A percentile compares a stretch with the other conserved stretches of the same genome.
phyloP scores from a whole-genome alignment of 2,329 filamentous ascomycete genomes.

The Trichoderma hamatum region DNA sequence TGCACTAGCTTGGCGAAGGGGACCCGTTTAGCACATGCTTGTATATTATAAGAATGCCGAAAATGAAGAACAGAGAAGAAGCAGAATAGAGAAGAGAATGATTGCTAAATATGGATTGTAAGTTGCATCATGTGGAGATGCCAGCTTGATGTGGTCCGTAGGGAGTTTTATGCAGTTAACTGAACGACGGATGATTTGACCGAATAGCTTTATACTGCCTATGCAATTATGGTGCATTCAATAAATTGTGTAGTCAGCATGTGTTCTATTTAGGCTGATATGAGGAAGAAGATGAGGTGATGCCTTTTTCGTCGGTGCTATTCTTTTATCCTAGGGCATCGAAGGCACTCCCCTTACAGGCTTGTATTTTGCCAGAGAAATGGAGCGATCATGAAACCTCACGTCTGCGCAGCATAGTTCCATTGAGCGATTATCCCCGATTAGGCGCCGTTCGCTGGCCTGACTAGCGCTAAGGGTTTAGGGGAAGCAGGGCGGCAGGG shows the following conservation, averaged over 20 bases:
- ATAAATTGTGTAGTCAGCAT: neutral
- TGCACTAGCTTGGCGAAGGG: conserved; percentile 12
- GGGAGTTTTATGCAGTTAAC: neutral
- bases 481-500: neutral
- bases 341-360: neutral
- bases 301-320: neutral
- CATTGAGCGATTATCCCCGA: conserved; percentile 4
- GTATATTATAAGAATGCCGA: neutral
- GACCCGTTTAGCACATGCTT: neutral
- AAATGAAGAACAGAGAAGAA: neutral
- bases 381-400: conserved; percentile 17
- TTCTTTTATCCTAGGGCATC: neutral
- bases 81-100: neutral
- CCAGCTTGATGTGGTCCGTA: neutral
- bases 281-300: neutral
- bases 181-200: neutral
- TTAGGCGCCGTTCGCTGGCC: conserved; percentile 9
- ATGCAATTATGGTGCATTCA: neutral
- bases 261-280: conserved; percentile 10
- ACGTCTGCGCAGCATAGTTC: neutral
- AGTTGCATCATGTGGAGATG: neutral
- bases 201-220: neutral
- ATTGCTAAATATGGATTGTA: neutral
- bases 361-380: neutral
- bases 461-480: conserved; percentile 8